Evolutionary conservation across 371 early-diverging fungal genomes (phyloP), one percentile per base, ranked within the genome.

Genomic region (Syncephalastrum monosporum): DNA sequence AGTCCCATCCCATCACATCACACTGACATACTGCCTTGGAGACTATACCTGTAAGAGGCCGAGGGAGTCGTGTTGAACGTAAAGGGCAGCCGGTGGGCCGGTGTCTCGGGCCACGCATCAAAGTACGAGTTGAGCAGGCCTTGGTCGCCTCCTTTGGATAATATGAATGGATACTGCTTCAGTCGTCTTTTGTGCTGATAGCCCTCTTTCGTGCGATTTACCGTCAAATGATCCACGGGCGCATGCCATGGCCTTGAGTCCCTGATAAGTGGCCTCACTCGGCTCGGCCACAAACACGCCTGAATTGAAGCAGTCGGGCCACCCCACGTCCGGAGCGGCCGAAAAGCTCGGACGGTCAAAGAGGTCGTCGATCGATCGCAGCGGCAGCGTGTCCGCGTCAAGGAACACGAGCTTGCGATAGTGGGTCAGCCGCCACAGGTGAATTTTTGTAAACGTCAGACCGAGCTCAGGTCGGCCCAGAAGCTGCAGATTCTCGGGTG

Each of bases 231-330:
- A 84, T 3, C 90, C 91, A 33, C 77, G 60, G 6, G 69, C 60
- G 4, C 58, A 42, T 2, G 91, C 89, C 56, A 83, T 57, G 23
- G 69, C 64, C 21, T 79, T 59, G 33, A 94, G 67, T 0, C 69
- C 83, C 1, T 66, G 46, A 57, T 77, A 92, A 1, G 77, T 71
- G 12, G 63, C 70, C 12, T 69, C 62, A 23, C 73, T 75, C 0
- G 98, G 97, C 13, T 75, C 69, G 14, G 84, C 65, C 19, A 94
- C 89, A 83, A 98, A 92, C 3, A 98, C 93, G 3, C 97, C 98
- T 17, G 96, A 94, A 67, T 97, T 97, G 79, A 97, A 97, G 60
- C 93, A 92, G 66, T 96, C 95, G 0, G 94, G 94, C 87, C 93
- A 86, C n/a, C 95, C 85, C 49, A 88, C 81, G 59, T 93, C 95